Evolutionary conservation across 208 protist genomes (phyloP).

Genomic region (Tetramitus jugosus): DNA sequence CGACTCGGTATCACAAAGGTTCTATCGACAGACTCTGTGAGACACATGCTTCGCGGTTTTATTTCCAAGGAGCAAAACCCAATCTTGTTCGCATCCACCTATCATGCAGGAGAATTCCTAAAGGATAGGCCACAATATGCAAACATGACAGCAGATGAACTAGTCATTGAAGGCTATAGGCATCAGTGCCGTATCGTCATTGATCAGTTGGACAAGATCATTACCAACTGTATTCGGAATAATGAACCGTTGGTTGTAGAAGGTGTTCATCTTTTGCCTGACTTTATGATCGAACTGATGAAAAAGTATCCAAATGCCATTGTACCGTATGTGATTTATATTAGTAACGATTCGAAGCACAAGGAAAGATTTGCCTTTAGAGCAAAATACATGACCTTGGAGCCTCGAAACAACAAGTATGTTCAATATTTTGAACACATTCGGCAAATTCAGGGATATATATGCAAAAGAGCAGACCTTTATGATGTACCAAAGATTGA

Average conservation of each 20-base stretch:
- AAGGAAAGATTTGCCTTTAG: conserved; percentile 71
- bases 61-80: conserved; percentile 39
- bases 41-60: conserved; percentile 62
- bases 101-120: conserved; percentile 45
- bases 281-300: conserved; percentile 46
- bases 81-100: conserved; percentile 46
- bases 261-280: conserved; percentile 50
- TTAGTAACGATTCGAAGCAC: conserved; percentile 68
- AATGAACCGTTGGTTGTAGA: conserved; percentile 48
- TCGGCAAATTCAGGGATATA: conserved; percentile 63
- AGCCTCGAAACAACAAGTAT: conserved; percentile 68
- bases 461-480: conserved; percentile 45
- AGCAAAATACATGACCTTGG: conserved; percentile 72
- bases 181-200: conserved; percentile 46
- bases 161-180: conserved; percentile 49
- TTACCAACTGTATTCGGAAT: conserved; percentile 37
- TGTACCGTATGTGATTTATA: conserved; percentile 58
- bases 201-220: conserved; percentile 45
- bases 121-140: conserved; percentile 24
- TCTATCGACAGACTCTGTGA: conserved; percentile 77
- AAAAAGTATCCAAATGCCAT: conserved; percentile 36
- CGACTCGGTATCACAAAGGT: conserved; percentile 64
- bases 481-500: conserved; percentile 57
- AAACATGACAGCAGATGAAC: conserved; percentile 18
- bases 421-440: conserved; percentile 70